phyloP scores from a whole-genome alignment of 108 stramenopile species.

The Cyclotella distinguenda region DNA sequence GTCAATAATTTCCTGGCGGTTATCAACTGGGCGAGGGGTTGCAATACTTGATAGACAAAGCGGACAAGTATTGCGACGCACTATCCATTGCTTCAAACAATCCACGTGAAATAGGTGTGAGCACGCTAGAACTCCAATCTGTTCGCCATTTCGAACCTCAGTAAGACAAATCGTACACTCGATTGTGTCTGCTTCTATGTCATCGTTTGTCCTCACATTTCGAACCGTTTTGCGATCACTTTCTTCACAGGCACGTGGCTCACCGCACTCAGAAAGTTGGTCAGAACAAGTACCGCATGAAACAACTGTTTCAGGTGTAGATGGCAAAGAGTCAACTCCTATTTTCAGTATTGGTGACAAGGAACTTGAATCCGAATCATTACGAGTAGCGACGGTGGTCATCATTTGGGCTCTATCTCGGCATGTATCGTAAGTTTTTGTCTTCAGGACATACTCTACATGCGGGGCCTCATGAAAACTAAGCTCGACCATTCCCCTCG shows the following conservation, averaged over 20 bases:
- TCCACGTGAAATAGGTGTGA: constrained; percentile 65
- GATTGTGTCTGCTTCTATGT: constrained; percentile 22
- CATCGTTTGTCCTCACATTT: not conserved
- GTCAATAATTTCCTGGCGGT: not conserved
- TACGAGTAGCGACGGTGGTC: not conserved
- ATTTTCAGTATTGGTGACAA: not conserved
- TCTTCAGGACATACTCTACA: constrained; percentile 43
- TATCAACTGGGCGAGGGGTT: constrained; percentile 34
- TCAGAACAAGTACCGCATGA: not conserved
- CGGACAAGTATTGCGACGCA: constrained; percentile 70
- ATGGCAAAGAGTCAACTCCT: constrained; percentile 1
- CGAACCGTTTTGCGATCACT: not conserved
- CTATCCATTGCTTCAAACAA: constrained; percentile 67
- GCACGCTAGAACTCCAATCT: constrained; percentile 60
- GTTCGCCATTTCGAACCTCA: constrained; percentile 60
- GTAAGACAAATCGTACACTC: constrained; percentile 68
- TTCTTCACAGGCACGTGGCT: not conserved
- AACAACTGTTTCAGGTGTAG: constrained; percentile 38
- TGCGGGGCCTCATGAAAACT: constrained; percentile 3
- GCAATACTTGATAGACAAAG: constrained; percentile 69
- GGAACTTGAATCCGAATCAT: not conserved
- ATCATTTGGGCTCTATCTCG: constrained; percentile 10
- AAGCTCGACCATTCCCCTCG: constrained; percentile 7
- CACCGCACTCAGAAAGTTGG: not conserved
- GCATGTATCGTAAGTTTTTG: constrained; percentile 38